Evolutionary conservation across 225 moss, liverwort and hornwort species (phyloP), one percentile per base, ranked within the genome.

Genomic region (Sphagnum tenellum): DNA sequence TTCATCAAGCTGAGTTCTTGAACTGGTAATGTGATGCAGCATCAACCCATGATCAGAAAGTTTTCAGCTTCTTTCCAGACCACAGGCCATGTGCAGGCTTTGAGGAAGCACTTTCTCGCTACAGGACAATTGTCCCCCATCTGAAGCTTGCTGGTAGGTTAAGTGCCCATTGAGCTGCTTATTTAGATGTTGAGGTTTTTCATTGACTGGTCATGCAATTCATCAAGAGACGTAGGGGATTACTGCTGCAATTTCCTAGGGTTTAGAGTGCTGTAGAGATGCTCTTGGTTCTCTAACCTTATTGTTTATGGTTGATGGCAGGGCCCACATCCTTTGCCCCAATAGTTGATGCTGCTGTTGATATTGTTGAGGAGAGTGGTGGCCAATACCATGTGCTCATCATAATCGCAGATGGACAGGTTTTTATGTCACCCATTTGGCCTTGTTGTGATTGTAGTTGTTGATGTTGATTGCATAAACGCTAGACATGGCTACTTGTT

Each of bases 321-420:
- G 84, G 94, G 4, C 94, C 94, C 46, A 95, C 94, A n/a, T 95
- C 94, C 50, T 95, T 95, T 56, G 92, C 86, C 2, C 94, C 94
- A 55, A 79, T 95, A 48, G 71, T 95, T 58, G 76, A 95, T 66
- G 82, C 91, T n/a, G 89, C 94, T 2, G 80, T 95, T 29, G 84
- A 78, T 49, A 89, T 88, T 60, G 91, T 95, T 47, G 88, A 95
- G 66, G 66, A 71, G 9, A 95, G 86, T 66, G 74, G 81, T 47
- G 94, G 92, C 44, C 94, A 95, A 75, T 95, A 95, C 69, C 94
- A 95, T 68, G 91, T 95, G 54, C 75, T 95, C 53, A 78, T 95
- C 4, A 95, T 92, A 48, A 77, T 95, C 64, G 94, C 94, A 79
- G 82, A 82, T 67, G 82, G 82, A 10, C 82, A 82, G 74, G 12